Percentiles rank a stretch among this genome's conserved stretches.
Evolutionary conservation across 2,329 filamentous ascomycete genomes (phyloP).

Genomic region (Bipolaris oryzae): DNA sequence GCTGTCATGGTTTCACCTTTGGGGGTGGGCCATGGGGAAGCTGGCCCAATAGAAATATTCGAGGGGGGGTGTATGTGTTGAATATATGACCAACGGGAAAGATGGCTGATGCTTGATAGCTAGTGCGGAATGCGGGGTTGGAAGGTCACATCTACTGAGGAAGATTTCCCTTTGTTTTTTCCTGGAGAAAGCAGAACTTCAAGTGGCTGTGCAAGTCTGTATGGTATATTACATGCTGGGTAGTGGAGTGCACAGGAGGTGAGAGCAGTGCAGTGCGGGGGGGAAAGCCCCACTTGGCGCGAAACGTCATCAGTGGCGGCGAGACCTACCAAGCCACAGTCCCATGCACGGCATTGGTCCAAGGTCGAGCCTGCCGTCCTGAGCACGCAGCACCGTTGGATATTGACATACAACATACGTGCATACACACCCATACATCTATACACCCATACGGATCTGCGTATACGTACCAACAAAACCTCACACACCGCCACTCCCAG

Average conservation of each 20-base stretch:
- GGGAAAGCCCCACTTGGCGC: constrained; percentile 16
- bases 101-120: no score
- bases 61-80: no score
- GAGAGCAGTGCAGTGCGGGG: background rate
- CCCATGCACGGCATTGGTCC: constrained; percentile 15
- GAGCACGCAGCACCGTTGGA: background rate
- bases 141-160: no score
- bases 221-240: no score
- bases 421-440: background rate
- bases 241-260: background rate
- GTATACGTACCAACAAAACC: background rate
- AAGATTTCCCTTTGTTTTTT: no score
- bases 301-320: constrained; percentile 24
- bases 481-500: background rate
- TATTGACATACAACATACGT: background rate
- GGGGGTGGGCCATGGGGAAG: no score
- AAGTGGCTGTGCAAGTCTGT: background rate
- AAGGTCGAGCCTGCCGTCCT: constrained; percentile 6
- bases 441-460: no score
- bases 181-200: background rate
- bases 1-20: no score
- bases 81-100: no score
- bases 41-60: no score
- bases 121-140: no score
- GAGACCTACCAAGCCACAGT: constrained; percentile 16